phyloP scores from a whole-genome alignment of 805 yeast genomes.

The Candida oleophila region DNA sequence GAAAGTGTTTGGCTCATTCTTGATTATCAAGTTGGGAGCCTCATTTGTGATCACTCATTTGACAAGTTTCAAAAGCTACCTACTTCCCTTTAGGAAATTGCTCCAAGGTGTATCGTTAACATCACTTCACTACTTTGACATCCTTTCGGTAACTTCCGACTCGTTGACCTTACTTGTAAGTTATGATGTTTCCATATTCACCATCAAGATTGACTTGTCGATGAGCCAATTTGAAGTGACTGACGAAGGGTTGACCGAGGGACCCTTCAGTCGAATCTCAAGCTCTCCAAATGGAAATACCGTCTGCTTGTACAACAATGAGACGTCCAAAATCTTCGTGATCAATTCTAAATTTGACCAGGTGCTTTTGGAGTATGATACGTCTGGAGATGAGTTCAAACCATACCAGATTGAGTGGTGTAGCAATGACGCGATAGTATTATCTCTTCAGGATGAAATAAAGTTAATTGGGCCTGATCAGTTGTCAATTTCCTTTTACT shows the following conservation, averaged over 20 bases:
- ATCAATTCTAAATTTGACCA: conserved; percentile 46
- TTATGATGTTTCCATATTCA: conserved; percentile 25
- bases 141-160: conserved; percentile 11
- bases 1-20: conserved; percentile 39
- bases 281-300: conserved; percentile 58
- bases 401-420: conserved; percentile 73
- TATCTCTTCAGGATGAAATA: conserved; percentile 62
- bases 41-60: conserved; percentile 38
- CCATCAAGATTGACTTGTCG: conserved; percentile 22
- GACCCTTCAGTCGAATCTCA: conserved; percentile 44
- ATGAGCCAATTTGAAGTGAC: conserved; percentile 22
- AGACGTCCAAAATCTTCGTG: conserved; percentile 46
- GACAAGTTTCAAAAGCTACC: conserved; percentile 35
- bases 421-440: conserved; percentile 75
- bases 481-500: conserved; percentile 54
- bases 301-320: conserved; percentile 45
- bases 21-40: conserved; percentile 43
- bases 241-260: conserved; percentile 45
- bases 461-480: conserved; percentile 71
- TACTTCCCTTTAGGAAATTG: conserved; percentile 26
- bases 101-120: conserved; percentile 8
- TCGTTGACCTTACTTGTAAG: conserved; percentile 22
- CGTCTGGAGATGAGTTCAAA: conserved; percentile 33
- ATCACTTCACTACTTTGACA: conserved; percentile 5
- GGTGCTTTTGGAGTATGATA: conserved; percentile 43